Evolutionary conservation across 73 alveolate genomes (phyloP), one percentile per base, ranked within the genome.

Genomic region (Breviolum minutum): DNA sequence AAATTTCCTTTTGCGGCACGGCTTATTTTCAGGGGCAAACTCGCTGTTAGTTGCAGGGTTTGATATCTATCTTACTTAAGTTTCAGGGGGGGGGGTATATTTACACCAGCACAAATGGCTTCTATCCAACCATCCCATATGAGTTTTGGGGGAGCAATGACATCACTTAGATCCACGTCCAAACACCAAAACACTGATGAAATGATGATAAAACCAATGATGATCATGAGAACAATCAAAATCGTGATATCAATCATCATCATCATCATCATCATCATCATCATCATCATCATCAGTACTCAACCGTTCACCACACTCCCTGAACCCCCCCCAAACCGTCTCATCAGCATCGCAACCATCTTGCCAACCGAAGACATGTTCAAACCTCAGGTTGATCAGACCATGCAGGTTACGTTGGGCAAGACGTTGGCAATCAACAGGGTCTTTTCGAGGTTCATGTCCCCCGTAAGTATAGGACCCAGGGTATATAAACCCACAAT

Each of bases 271-370:
- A 66, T 66, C 76, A 66, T 66, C 76, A 66, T 66, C 76, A 66
- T 66, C 76, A 66, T 66, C 76, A 66, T 66, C 76, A 66, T 66
- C 76, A 66, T 66, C 76, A 66, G 29, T 9, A 8, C 8, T 16
- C 80, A 70, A 16, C 26, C 54, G 82, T 13, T 11, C 64, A 79
- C 62, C 22, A 7, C 8, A 29, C 29, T 79, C 29, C n/a, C 32
- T 0, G 5, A n/a, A 3, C 86, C 71, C 48, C 11, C 76, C 89
- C 92, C 99, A 86, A 20, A 97, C 99, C 10, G 99, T 94, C 85
- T 99, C 99, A n/a, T 99, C 99, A 27, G 99, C 92, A 63, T 83
- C 86, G 30, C 99, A 85, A 63, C 86, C 99, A 27, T 94, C 99
- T 66, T 94, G 99, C 99, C 99, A 94, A 17, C 94, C 94, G 62